These are phyloP conservation scores for Lachancea cidri DNA, from an alignment of 805 yeast genomes.

Conservation along the genomic window DNA sequence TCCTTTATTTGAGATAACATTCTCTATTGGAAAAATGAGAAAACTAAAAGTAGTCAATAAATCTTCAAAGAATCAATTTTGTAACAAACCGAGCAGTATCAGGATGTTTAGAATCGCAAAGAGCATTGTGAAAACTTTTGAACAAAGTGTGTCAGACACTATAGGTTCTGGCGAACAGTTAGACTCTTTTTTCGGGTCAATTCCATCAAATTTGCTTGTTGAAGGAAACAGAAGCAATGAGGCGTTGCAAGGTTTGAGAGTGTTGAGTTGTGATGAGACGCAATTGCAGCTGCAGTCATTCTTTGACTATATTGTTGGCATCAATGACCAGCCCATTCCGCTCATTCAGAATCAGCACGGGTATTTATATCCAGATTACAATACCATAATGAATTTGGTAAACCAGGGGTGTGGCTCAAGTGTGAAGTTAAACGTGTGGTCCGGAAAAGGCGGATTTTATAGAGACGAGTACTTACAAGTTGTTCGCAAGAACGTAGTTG, in stretches of 20 bases:
- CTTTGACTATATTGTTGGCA: conserved; percentile 81
- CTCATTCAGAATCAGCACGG: conserved; percentile 33
- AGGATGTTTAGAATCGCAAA: conserved; percentile 60
- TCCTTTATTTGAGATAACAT: not conserved
- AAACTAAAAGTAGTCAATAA: too few relatives aligned
- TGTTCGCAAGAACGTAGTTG: conserved; percentile 31
- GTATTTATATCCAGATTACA: conserved; percentile 39
- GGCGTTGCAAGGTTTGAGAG: conserved; percentile 49
- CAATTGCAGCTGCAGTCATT: conserved; percentile 66
- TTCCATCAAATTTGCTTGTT: conserved; percentile 32
- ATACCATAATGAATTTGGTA: conserved; percentile 29
- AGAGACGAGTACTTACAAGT: conserved; percentile 36
- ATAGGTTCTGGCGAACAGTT: conserved; percentile 29
- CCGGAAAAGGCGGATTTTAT: conserved; percentile 72
- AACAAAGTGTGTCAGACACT: conserved; percentile 38
- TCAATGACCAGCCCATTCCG: conserved; percentile 64
- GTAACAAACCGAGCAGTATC: too few relatives aligned
- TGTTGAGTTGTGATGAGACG: conserved; percentile 46
- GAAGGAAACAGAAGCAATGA: conserved; percentile 25
- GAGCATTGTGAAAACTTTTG: conserved; percentile 52
- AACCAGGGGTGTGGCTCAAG: conserved; percentile 29
- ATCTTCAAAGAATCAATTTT: too few relatives aligned
- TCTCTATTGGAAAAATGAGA: too few relatives aligned
- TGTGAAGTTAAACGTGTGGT: conserved; percentile 67
- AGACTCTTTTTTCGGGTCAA: conserved; percentile 35